Base-by-base conservation (phyloP, 331 rosid species). In the Acacia pycnantha region DNA sequence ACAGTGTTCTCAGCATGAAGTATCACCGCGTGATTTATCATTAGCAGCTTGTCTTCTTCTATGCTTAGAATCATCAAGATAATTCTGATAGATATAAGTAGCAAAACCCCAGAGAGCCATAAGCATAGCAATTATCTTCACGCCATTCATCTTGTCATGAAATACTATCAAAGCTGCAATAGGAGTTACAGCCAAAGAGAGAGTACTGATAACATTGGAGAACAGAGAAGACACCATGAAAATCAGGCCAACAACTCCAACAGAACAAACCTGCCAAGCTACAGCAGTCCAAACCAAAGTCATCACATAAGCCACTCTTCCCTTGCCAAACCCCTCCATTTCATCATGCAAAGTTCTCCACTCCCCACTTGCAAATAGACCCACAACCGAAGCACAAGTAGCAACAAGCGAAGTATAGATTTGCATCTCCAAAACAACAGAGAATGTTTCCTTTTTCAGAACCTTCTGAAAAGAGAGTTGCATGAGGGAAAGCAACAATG, bases 181-280 rank as follows among this genome's bases (percentile, higher is more conserved):
- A 43, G 90, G 94, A 82, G 89, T 87, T 56, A 90, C 77, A 33
- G 94, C 88, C 81, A 88, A 71, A 66, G 90, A 85, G 22, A 90
- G 73, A 6, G 88, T 88, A 26, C 92, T 87, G 16, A 90, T 85
- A 56, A 88, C 90, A 78, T 90, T 87, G 5, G 94, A 90, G 84
- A 85, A 88, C 22, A 90, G 89, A 12, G 94, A 85, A 77, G 94
- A 88, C 37, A 90, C 90, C 16, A 85, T 50, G 74, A 88, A 83
- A 48, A 88, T 88, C 70, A 90, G 77, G 21, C 90, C 94, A 79
- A 90, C 88, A 29, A 82, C 86, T 22, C 92, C 92, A 47, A 90
- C 87, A 19, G 92, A 85, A 74, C 88, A 83, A 70, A 88, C 74
- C 78, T 88, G 89, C 90, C 90, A 90, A 5, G 88, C 82, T 16